These are phyloP conservation scores for Candida yuanshanica DNA, from an alignment of 805 yeast genomes.

Conservation along the genomic window DNA sequence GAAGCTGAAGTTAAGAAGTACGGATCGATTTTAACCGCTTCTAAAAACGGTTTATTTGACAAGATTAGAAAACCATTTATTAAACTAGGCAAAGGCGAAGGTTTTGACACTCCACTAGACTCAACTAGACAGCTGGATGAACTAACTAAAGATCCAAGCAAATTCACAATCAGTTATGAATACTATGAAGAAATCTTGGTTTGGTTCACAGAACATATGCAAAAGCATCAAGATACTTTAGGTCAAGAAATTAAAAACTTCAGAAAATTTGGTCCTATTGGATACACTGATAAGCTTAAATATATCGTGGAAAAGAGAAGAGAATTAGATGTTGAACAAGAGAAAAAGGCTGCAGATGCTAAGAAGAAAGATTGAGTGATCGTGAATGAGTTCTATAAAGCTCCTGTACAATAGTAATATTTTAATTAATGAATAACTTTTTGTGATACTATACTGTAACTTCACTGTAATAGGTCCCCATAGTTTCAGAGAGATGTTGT, in stretches of 20 bases:
- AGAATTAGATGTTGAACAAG: conserved; percentile 1
- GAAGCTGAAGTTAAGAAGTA: conserved; percentile 53
- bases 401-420: no score
- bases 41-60: conserved; percentile 62
- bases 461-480: no score
- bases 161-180: conserved; percentile 51
- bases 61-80: conserved; percentile 55
- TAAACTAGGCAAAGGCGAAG: conserved; percentile 71
- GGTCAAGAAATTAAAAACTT: conserved; percentile 51
- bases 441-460: no score
- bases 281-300: conserved; percentile 36
- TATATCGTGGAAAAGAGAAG: conserved; percentile 25
- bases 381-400: no score
- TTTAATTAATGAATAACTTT: no score
- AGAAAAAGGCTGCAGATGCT: conserved; percentile 4
- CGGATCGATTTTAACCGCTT: conserved; percentile 77
- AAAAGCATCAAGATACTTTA: conserved; percentile 29
- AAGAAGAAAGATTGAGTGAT: conserved; percentile 14
- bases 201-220: conserved; percentile 34
- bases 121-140: conserved; percentile 34
- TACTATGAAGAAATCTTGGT: conserved; percentile 46
- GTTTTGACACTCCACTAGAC: conserved; percentile 52
- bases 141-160: conserved; percentile 32
- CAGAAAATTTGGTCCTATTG: conserved; percentile 61
- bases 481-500: no score